Base-by-base conservation (phyloP, 257 asterid species). In the Penstemon davidsonii region DNA sequence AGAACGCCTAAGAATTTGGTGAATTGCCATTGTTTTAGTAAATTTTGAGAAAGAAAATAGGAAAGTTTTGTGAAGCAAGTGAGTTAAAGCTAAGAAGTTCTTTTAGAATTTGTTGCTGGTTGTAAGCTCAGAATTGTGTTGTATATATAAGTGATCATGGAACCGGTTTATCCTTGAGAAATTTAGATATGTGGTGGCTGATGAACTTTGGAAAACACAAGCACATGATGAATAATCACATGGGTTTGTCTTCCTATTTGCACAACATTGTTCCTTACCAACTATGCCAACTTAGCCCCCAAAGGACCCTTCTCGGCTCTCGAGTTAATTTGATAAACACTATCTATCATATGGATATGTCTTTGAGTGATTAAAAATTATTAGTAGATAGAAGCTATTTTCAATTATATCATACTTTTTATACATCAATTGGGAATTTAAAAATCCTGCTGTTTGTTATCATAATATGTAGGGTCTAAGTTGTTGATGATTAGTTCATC, bases 241-340 rank as follows among this genome's bases (percentile, higher is more conserved):
- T 74, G 77, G 63, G 51, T 57, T 55, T 62, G 80, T 67, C 69
- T 56, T 54, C 19, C 25, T 49, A 71, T 70, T 52, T 38, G 11
- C 56, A 25, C 53, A 37, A 40, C 33, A 25, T 25, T 25, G 18
- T 15, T 15, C 18, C 18, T 15, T 15, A 15, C 18, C 18, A 15
- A 15, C 18, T 15, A 15, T 15, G 33, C 33, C 33, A 25, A 25
- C 33, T 25, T 25, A 25, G 33, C 2, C 33, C 33, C 2, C 33
- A 25, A 25, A 25, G 33, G 33, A 25, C 33, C 33, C 2, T 2
- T 25, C 33, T 25, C 33, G 33, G 1, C 33, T 25, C 33, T 25
- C 33, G 33, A 25, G 33, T 25, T 25, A 25, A 25, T 25, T 25
- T 25, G 33, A 25, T 25, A n/a, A n/a, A n/a, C n/a, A n/a, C n/a